These are phyloP conservation scores for Styphnolobium japonicum DNA, from an alignment of 306 rosid genomes.

Conservation along the genomic window DNA sequence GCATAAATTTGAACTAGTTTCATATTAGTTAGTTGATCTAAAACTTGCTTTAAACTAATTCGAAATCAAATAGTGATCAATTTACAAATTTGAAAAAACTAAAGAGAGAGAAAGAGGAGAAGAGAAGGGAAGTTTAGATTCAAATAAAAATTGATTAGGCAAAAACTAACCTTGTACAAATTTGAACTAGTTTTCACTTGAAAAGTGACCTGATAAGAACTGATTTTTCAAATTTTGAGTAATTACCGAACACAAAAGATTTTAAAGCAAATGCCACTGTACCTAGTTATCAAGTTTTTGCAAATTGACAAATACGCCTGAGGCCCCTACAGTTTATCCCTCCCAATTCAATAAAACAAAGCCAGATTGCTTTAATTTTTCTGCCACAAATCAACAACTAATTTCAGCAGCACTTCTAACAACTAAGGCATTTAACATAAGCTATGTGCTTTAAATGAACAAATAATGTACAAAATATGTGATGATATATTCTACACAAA, in stretches of 20 bases:
- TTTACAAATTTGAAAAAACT: background rate
- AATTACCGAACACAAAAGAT: background rate
- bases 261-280: background rate
- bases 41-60: background rate
- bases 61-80: background rate
- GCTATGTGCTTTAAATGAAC: background rate
- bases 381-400: background rate
- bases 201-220: background rate
- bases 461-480: background rate
- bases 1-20: background rate
- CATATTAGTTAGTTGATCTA: background rate
- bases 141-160: background rate
- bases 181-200: background rate
- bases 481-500: background rate
- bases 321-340: background rate
- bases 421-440: background rate
- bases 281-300: background rate
- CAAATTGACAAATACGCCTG: background rate
- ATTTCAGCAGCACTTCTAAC: background rate
- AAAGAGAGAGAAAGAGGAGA: background rate
- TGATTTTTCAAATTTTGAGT: background rate
- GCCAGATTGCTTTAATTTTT: background rate
- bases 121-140: background rate
- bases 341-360: background rate
- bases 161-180: background rate